These are phyloP conservation scores for Evansstolkia leycettana DNA, from an alignment of 495 filamentous ascomycete species.

Conservation along the genomic window DNA sequence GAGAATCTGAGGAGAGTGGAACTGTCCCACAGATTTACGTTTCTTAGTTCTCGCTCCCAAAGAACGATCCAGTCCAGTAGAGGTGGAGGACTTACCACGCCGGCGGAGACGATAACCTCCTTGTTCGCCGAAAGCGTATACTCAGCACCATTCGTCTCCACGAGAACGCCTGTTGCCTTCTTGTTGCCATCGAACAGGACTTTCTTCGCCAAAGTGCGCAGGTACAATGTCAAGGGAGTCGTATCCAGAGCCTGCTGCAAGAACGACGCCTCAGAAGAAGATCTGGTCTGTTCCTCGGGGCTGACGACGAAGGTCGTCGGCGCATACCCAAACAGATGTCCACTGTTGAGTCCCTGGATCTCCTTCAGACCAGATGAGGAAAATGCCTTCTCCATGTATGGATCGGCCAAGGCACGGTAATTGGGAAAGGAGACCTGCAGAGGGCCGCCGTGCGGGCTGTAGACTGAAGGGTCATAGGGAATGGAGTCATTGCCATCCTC, in stretches of 20 bases:
- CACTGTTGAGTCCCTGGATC: too few species aligned
- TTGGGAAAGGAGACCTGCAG: conserved; percentile 12
- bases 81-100: too few species aligned
- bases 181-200: conserved; percentile 5
- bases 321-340: too few species aligned
- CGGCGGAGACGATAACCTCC: too few species aligned
- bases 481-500: conserved; percentile 27
- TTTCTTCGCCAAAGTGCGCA: conserved; percentile 4
- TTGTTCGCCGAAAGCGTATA: too few species aligned
- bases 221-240: conserved; percentile 1
- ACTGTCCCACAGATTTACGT: too few species aligned
- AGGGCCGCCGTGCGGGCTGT: conserved; percentile 22
- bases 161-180: neutral
- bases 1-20: conserved; percentile 51
- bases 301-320: too few species aligned
- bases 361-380: too few species aligned
- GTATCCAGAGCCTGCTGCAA: neutral
- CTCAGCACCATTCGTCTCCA: too few species aligned
- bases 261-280: neutral
- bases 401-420: neutral
- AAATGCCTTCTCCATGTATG: too few species aligned
- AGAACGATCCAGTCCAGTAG: too few species aligned
- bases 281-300: neutral
- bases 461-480: conserved; percentile 25
- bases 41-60: too few species aligned